Evolutionary conservation across 2,329 filamentous ascomycete genomes (phyloP), one percentile per base, ranked within the genome.

Genomic region (Fusarium phyllophilum): DNA sequence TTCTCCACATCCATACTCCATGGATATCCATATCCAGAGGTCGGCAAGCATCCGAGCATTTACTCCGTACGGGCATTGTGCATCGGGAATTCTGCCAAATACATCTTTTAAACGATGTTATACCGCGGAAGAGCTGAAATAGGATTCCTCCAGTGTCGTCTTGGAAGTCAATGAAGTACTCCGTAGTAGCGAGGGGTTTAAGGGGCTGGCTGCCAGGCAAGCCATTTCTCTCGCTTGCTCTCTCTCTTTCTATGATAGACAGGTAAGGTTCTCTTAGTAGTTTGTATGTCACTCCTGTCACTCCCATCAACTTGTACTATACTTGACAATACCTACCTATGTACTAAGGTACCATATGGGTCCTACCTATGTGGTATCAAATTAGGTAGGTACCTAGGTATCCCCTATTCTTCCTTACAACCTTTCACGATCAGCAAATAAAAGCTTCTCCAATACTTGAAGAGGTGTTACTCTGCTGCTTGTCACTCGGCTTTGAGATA

Each of bases 11-110:
- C 38, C 51, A 29, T 24, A n/a, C 38, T 56, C 41, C 41, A 46
- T 54, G 34, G 26, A 46, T 51, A 60, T 52, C 46, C 38, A 60
- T 67, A 62, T 62, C 57, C 39, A 60, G 41, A 39, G 59, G 54
- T 57, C 66, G 71, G 66, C 45, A 71, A 51, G 57, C 62, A 61
- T 71, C 66, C 57, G 61, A 74, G 44, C 31, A 67, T 36, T 68
- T 60, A 41, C 20, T 41, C 38, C 20, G 20, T 41, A 46, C 29
- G 42, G 52, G 52, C 55, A 63, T 48, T 41, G 57, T 68, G 59
- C 41, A 52, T 61, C 48, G 29, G 49, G 29, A 51, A 39, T 42
- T 62, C 34, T 64, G 26, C 52, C 26, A 45, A 66, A 49, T 36
- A 31, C 29, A 45, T 55, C 31, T 34, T 41, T 33, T 18, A n/a